Conservation (phyloP, 129 eudicot genomes). For the Centella asiatica region DNA sequence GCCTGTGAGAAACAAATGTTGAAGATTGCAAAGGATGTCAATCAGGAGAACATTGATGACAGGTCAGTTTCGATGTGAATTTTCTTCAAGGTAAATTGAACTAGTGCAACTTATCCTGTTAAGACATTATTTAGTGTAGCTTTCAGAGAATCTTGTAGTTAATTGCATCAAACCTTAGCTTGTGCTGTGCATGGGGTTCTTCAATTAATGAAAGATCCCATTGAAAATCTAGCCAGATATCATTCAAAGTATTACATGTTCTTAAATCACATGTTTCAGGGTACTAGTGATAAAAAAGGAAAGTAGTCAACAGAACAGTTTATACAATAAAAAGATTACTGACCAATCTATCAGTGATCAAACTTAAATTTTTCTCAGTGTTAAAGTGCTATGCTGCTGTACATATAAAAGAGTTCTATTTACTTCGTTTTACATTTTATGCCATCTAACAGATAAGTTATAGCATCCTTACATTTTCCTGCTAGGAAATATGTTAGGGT, state of each 20-base stretch:
- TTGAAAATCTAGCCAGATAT: no score
- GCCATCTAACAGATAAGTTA: background rate
- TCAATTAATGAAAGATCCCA: no score
- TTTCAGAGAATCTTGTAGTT: background rate
- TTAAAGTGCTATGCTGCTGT: no score
- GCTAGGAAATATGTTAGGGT: no score
- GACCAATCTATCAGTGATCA: no score
- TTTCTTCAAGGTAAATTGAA: background rate
- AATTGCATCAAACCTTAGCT: background rate
- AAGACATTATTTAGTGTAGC: background rate
- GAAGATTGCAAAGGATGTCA: conserved; percentile 75
- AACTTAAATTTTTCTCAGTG: no score
- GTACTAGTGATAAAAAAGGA: no score
- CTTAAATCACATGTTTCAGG: no score
- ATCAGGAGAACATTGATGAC: conserved; percentile 69
- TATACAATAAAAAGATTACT: no score
- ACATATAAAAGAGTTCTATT: no score
- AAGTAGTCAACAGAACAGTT: no score
- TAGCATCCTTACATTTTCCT: background rate
- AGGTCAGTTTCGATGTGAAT: conserved; percentile 41
- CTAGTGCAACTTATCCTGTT: background rate
- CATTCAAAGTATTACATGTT: no score
- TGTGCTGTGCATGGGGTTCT: background rate
- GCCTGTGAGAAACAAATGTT: conserved; percentile 88
- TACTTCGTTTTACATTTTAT: background rate